Conservation (phyloP, 1,284 basidiomycete species). For the Apiotrichum montevideense region DNA sequence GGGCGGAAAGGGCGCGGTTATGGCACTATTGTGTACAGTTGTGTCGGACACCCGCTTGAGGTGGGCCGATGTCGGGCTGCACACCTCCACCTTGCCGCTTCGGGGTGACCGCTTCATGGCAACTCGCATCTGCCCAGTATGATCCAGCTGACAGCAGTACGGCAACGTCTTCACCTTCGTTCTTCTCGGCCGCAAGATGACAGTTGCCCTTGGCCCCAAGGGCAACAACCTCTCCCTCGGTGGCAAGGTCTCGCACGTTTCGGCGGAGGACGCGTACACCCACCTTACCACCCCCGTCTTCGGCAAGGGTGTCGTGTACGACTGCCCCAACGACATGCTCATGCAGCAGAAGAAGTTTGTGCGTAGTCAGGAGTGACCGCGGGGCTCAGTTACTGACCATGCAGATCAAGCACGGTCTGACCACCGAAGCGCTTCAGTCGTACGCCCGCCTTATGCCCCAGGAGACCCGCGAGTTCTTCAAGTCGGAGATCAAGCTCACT, state of each 20-base stretch:
- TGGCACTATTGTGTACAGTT: no score
- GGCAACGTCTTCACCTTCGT: slow-evolving; percentile 89
- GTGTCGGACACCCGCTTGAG: no score
- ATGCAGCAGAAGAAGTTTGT: slow-evolving; percentile 98
- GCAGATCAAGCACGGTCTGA: slow-evolving; percentile 81
- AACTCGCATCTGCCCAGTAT: no score
- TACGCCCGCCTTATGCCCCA: slow-evolving; percentile 88
- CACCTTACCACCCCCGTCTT: slow-evolving; percentile 88
- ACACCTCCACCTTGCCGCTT: no score
- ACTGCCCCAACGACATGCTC: slow-evolving; percentile 89
- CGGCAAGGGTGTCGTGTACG: slow-evolving; percentile 96
- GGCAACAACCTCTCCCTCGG: slow-evolving; percentile 94
- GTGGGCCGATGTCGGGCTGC: no score
- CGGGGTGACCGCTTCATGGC: no score
- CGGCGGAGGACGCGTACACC: slow-evolving; percentile 96
- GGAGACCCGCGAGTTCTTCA: slow-evolving; percentile 70
- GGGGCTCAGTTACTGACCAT: slow-evolving; percentile 27
- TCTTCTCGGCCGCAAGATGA: slow-evolving; percentile 80
- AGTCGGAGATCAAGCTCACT: slow-evolving; percentile 41
- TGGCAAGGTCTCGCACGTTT: slow-evolving; percentile 85
- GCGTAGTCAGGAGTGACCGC: not conserved
- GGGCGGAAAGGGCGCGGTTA: no score
- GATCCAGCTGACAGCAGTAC: slow-evolving; percentile 42
- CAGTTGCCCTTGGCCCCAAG: slow-evolving; percentile 83
- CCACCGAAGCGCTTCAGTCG: slow-evolving; percentile 80